These are phyloP conservation scores for Ascochyta rabiei DNA, from an alignment of 2,329 filamentous ascomycete genomes.

Conservation along the genomic window DNA sequence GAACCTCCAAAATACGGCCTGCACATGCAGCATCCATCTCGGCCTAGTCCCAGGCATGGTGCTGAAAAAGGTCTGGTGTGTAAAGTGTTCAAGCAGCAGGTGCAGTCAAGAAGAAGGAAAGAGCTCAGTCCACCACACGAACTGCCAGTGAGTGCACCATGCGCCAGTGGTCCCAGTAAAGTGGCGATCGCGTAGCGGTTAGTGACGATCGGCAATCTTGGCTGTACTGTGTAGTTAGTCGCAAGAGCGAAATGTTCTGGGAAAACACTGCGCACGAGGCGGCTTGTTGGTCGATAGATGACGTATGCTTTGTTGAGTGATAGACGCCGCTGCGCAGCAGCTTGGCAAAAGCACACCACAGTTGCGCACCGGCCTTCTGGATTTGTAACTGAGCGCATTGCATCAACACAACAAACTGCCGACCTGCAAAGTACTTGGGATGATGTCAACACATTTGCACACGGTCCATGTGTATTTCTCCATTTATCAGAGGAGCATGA, in stretches of 20 bases:
- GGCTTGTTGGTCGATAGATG: slow-evolving; percentile 6
- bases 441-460: background rate
- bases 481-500: slow-evolving; percentile 36
- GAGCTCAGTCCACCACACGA: slow-evolving; percentile 1
- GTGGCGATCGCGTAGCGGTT: slow-evolving; percentile 7
- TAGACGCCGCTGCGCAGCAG: background rate
- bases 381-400: background rate
- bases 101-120: slow-evolving; percentile 5
- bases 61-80: background rate
- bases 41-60: slow-evolving; percentile 45
- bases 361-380: no score
- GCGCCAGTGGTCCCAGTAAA: slow-evolving; percentile 1
- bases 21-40: slow-evolving; percentile 66
- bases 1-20: slow-evolving; percentile 70
- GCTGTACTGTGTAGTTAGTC: background rate
- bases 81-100: slow-evolving; percentile 2
- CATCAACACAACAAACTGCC: background rate
- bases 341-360: slow-evolving; percentile 8
- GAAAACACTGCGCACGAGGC: background rate
- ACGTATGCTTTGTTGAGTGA: slow-evolving; percentile 8
- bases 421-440: no score
- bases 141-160: slow-evolving; percentile 3
- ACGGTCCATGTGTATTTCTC: background rate
- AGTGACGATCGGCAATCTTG: slow-evolving; percentile 7
- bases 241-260: slow-evolving; percentile 10